phyloP scores from a whole-genome alignment of 2,329 filamentous ascomycete species.

The Claviceps lovelessii region DNA sequence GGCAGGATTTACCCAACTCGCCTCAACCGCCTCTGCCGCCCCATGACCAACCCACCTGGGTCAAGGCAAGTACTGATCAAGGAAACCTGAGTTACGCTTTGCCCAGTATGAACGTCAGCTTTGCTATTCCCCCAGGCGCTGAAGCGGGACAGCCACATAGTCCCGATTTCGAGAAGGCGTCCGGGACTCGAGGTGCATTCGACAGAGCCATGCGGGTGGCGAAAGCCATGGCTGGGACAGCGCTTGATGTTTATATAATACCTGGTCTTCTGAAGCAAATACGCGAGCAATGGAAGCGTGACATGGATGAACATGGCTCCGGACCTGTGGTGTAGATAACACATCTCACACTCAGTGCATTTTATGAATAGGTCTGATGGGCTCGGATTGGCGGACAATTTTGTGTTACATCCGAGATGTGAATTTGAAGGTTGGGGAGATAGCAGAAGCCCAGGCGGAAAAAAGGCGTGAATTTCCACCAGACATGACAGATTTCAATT shows the following conservation, averaged over 20 bases:
- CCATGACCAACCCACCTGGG: constrained; percentile 14
- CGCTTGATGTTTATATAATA: constrained; percentile 30
- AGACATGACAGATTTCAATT: no score
- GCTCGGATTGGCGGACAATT: neutral
- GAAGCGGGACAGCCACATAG: constrained; percentile 31
- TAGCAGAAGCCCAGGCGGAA: no score
- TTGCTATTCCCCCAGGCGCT: constrained; percentile 30
- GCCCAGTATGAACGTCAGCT: constrained; percentile 39
- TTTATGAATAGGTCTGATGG: neutral
- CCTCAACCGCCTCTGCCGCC: constrained; percentile 20
- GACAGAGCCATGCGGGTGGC: constrained; percentile 26
- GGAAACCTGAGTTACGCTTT: constrained; percentile 44
- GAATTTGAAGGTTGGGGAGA: no score
- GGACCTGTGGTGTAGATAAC: neutral
- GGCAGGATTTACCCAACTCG: constrained; percentile 17
- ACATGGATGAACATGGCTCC: neutral
- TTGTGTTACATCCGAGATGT: no score
- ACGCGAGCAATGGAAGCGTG: constrained; percentile 14
- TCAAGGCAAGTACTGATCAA: constrained; percentile 40
- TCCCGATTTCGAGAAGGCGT: constrained; percentile 34
- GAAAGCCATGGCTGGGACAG: constrained; percentile 34
- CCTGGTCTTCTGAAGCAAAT: constrained; percentile 25
- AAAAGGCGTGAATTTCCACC: no score
- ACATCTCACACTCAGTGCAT: neutral
- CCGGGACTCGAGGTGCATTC: constrained; percentile 34